Evolutionary conservation across 768 basidiomycete genomes (phyloP).

Genomic region (Harrya chromipes): DNA sequence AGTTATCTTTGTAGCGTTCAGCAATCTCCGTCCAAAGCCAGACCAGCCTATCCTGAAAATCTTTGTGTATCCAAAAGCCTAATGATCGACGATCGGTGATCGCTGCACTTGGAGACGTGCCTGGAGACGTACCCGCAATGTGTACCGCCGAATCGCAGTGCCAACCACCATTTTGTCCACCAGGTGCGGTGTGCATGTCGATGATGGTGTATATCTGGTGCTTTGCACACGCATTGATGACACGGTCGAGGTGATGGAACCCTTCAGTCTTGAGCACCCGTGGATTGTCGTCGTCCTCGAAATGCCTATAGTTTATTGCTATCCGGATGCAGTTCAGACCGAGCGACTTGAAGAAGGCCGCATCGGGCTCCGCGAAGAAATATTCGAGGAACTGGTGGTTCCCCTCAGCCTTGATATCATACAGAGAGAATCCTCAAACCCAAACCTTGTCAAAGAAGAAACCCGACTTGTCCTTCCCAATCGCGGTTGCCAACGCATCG

Average conservation of each 20-base stretch:
- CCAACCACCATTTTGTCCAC: slow-evolving; percentile 79
- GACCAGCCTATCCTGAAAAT: slow-evolving; percentile 76
- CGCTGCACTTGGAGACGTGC: too few species aligned
- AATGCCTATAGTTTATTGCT: slow-evolving; percentile 74
- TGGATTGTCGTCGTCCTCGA: slow-evolving; percentile 80
- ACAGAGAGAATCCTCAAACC: background rate
- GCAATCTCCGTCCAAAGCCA: slow-evolving; percentile 80
- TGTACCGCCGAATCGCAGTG: slow-evolving; percentile 73
- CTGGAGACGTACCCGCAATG: slow-evolving; percentile 36
- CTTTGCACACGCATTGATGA: slow-evolving; percentile 68
- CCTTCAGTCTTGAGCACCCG: slow-evolving; percentile 69
- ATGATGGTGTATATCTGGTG: slow-evolving; percentile 78
- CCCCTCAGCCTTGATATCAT: too few species aligned
- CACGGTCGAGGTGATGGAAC: slow-evolving; percentile 79
- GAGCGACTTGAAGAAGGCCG: slow-evolving; percentile 71
- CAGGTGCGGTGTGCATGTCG: slow-evolving; percentile 75
- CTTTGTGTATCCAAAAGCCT: slow-evolving; percentile 79
- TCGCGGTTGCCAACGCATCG: slow-evolving; percentile 55
- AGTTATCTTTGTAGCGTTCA: slow-evolving; percentile 69
- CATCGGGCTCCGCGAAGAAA: slow-evolving; percentile 79
- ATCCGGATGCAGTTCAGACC: slow-evolving; percentile 79
- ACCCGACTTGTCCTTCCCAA: slow-evolving; percentile 66
- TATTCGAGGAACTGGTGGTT: slow-evolving; percentile 62
- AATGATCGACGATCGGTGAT: too few species aligned
- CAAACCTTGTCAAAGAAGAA: slow-evolving; percentile 83